A percentile compares a stretch with the other conserved stretches of the same genome.
Evolutionary conservation across 495 filamentous ascomycete species (phyloP).

Genomic region (Barbatosphaeria neglecta): DNA sequence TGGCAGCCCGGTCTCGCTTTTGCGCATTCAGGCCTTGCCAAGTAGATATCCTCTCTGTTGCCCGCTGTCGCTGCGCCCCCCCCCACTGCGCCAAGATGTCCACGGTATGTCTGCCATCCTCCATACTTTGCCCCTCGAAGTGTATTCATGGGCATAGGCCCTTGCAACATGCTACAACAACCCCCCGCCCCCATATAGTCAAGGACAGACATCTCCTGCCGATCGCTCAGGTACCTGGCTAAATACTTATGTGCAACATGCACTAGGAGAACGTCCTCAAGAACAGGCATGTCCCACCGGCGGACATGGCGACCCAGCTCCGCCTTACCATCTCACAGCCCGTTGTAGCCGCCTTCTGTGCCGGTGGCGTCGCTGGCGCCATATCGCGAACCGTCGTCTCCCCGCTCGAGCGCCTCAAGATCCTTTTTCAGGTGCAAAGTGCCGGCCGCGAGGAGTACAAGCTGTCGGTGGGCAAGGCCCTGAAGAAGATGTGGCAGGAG

Average conservation of each 20-base stretch:
- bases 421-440: conserved; percentile 92
- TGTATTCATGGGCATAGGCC: no score
- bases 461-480: conserved; percentile 74
- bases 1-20: not conserved
- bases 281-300: not conserved
- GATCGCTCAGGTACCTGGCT: no score
- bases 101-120: no score
- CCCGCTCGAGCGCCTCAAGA: conserved; percentile 89
- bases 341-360: conserved; percentile 81
- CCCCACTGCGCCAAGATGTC: no score
- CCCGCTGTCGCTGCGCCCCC: no score
- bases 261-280: not conserved
- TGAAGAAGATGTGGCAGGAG: conserved; percentile 89
- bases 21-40: no score
- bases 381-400: conserved; percentile 95
- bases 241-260: not conserved
- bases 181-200: no score
- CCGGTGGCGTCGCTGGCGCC: conserved; percentile 93
- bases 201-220: no score
- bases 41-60: no score
- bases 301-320: conserved; percentile 13
- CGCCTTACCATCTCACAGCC: conserved; percentile 55
- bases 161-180: no score
- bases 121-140: no score
- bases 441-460: conserved; percentile 86